Conservation (phyloP, 1,139 yeast genomes). For the Candida gigantensis region DNA sequence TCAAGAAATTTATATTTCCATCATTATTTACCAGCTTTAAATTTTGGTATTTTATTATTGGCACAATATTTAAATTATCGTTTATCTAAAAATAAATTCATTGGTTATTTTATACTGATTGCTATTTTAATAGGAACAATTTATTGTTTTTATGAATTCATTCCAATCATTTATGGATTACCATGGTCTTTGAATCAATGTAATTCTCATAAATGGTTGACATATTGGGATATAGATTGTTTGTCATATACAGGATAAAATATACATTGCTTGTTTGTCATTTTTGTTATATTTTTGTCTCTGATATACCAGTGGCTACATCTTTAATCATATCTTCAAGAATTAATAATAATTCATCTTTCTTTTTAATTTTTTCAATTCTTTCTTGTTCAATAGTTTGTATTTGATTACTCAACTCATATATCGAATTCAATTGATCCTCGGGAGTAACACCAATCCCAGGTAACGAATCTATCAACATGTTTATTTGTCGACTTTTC, state of each 20-base stretch:
- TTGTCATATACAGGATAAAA: slow-evolving; percentile 16
- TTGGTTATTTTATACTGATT: slow-evolving; percentile 21
- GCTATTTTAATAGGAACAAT: slow-evolving; percentile 17
- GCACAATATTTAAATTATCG: slow-evolving; percentile 37
- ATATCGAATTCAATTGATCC: slow-evolving; percentile 68
- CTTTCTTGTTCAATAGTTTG: slow-evolving; percentile 62
- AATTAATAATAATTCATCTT: slow-evolving; percentile 62
- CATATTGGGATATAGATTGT: slow-evolving; percentile 42
- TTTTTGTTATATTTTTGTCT: slow-evolving; percentile 23
- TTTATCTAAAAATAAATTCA: slow-evolving; percentile 19
- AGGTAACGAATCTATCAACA: slow-evolving; percentile 85
- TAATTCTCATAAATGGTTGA: slow-evolving; percentile 28
- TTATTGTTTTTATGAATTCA: slow-evolving; percentile 21
- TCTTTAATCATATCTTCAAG: slow-evolving; percentile 70
- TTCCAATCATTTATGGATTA: slow-evolving; percentile 39
- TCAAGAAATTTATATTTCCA: slow-evolving; percentile 37
- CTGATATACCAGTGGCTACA: slow-evolving; percentile 58
- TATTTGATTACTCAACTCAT: slow-evolving; percentile 63
- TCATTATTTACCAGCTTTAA: slow-evolving; percentile 41
- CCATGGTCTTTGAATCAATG: slow-evolving; percentile 34
- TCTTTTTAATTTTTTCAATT: slow-evolving; percentile 57
- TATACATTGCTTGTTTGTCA: not conserved
- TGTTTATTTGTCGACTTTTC: slow-evolving; percentile 82
- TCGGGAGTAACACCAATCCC: slow-evolving; percentile 86
- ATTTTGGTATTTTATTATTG: slow-evolving; percentile 33